phyloP scores from a whole-genome alignment of 345 rosid species.

The Syzygium jambos region DNA sequence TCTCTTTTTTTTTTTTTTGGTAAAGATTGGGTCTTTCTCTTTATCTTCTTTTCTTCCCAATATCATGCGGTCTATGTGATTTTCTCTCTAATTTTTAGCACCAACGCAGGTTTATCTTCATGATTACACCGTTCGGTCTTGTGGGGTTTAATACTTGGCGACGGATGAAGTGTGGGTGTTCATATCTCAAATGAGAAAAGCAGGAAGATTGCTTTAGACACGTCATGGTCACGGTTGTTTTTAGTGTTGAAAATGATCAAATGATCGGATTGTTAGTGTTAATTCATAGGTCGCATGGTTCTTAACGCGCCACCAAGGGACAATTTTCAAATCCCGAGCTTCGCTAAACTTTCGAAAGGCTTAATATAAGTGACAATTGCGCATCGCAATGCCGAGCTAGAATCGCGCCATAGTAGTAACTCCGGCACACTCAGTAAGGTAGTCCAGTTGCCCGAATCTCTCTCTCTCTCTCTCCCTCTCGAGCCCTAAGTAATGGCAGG shows the following conservation, averaged over 20 bases:
- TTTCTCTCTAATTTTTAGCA: too few relatives aligned
- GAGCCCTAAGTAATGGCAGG: background rate
- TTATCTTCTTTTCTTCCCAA: too few relatives aligned
- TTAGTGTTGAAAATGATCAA: background rate
- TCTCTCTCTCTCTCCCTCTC: background rate
- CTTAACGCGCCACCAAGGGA: background rate
- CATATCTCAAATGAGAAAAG: background rate
- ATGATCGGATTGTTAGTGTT: background rate
- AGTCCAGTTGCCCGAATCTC: background rate
- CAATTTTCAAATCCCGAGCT: background rate
- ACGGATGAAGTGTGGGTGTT: too few relatives aligned
- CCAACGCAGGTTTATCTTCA: too few relatives aligned
- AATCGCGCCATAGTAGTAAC: background rate
- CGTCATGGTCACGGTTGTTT: too few relatives aligned
- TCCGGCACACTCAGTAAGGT: background rate
- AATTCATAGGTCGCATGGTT: background rate
- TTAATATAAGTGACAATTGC: background rate
- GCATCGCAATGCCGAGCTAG: background rate
- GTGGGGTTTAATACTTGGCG: too few relatives aligned
- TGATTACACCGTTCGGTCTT: too few relatives aligned
- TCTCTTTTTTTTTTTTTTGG: too few relatives aligned
- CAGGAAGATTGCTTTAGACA: background rate
- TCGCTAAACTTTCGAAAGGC: background rate
- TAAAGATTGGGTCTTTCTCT: too few relatives aligned
- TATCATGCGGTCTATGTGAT: too few relatives aligned